A percentile compares a stretch with the other conserved stretches of the same genome.
phyloP scores from a whole-genome alignment of 2,329 filamentous ascomycete species.

The Diaporthe citriasiana region DNA sequence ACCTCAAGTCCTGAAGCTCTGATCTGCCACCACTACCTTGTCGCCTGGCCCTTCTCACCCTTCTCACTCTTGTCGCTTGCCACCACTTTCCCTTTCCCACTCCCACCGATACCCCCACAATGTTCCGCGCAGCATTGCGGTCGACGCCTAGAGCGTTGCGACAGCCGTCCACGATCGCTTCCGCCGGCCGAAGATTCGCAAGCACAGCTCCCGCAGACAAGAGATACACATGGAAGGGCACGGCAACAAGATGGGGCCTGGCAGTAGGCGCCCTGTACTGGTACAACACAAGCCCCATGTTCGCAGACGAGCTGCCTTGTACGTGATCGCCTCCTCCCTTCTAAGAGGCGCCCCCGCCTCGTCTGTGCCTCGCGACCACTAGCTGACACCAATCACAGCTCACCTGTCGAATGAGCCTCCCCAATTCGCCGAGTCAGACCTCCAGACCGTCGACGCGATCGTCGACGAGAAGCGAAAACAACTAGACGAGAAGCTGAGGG shows the following conservation, averaged over 20 bases:
- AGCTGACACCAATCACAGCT: constrained; percentile 44
- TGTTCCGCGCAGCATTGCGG: constrained; percentile 68
- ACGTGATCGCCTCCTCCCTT: constrained; percentile 53
- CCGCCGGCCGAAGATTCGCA: constrained; percentile 64
- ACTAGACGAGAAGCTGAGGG: constrained; percentile 52
- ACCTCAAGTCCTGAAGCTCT: neutral
- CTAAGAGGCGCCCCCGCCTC: constrained; percentile 19
- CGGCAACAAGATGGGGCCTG: constrained; percentile 79
- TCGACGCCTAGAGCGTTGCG: constrained; percentile 62
- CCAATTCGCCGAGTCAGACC: constrained; percentile 68
- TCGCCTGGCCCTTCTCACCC: constrained; percentile 34
- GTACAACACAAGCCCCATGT: constrained; percentile 91
- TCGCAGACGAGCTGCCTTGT: constrained; percentile 87
- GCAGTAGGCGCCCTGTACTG: constrained; percentile 87
- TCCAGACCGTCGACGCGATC: constrained; percentile 77
- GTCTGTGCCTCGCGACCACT: constrained; percentile 31
- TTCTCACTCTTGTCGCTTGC: constrained; percentile 39
- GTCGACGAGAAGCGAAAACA: constrained; percentile 73
- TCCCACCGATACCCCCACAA: constrained; percentile 47
- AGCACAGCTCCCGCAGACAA: constrained; percentile 72
- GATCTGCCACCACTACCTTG: neutral
- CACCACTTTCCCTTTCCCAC: constrained; percentile 27
- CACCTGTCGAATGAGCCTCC: constrained; percentile 59
- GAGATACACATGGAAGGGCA: constrained; percentile 86
- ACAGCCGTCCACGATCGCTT: constrained; percentile 56